A percentile compares a stretch with the other conserved stretches of the same genome.
Conservation (phyloP, 495 filamentous ascomycete genomes). For the Aspergillus nanangensis region DNA sequence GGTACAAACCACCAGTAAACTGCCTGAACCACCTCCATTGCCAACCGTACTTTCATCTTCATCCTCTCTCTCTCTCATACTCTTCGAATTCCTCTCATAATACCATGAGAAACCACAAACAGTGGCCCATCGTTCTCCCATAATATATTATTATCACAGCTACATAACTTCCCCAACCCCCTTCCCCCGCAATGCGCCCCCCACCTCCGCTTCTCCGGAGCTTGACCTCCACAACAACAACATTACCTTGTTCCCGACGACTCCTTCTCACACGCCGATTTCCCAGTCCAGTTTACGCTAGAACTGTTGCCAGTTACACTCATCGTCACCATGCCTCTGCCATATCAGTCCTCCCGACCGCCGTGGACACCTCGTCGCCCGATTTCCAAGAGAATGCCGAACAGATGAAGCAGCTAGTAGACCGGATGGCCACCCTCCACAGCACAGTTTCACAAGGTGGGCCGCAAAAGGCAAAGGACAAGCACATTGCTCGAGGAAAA, state of each 20-base stretch:
- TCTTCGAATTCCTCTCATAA: no score
- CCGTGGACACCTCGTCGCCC: conserved; percentile 69
- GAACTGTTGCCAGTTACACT: conserved; percentile 40
- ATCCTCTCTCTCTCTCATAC: not conserved
- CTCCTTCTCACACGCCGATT: not conserved
- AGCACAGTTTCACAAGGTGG: conserved; percentile 69
- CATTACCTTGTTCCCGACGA: conserved; percentile 8
- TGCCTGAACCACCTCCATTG: conserved; percentile 13
- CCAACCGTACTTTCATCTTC: not conserved
- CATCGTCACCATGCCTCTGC: conserved; percentile 65
- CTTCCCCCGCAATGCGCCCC: conserved; percentile 39
- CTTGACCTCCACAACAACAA: conserved; percentile 19
- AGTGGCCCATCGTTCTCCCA: not conserved
- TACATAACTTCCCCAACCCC: no score
- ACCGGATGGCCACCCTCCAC: conserved; percentile 64
- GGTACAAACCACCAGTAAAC: no score
- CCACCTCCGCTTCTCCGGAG: conserved; percentile 34
- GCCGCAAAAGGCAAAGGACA: conserved; percentile 76
- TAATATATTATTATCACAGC: no score
- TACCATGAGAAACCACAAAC: not conserved
- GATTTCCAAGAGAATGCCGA: conserved; percentile 79
- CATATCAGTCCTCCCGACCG: conserved; percentile 72
- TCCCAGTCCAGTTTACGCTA: not conserved
- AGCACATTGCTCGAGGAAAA: conserved; percentile 83
- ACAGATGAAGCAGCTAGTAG: conserved; percentile 70